A percentile compares a stretch with the other conserved stretches of the same genome.
phyloP scores from a whole-genome alignment of 2,329 filamentous ascomycete species.

The Immersiporthe knoxdaviesiana region DNA sequence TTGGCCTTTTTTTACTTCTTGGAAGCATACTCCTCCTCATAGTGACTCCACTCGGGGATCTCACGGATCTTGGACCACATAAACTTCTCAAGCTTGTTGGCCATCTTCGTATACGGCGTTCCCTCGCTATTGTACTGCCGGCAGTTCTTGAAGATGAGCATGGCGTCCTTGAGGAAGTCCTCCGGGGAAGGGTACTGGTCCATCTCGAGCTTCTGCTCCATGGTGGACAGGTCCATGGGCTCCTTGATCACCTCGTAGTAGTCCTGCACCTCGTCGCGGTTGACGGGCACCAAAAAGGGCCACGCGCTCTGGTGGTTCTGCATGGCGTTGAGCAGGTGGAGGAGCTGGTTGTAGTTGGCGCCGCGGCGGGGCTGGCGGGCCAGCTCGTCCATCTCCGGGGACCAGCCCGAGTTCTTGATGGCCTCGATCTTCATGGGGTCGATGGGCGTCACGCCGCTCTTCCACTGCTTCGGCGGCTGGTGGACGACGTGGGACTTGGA shows the following conservation, averaged over 20 bases:
- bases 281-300: slow-evolving; percentile 94
- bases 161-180: slow-evolving; percentile 88
- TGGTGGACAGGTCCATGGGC: slow-evolving; percentile 94
- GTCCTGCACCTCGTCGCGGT: slow-evolving; percentile 94
- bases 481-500: slow-evolving; percentile 89
- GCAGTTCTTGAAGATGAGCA: slow-evolving; percentile 92
- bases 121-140: slow-evolving; percentile 95
- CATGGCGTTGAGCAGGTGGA: slow-evolving; percentile 90
- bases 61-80: slow-evolving; percentile 94
- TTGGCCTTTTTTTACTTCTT: not conserved
- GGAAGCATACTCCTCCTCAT: slow-evolving; percentile 42
- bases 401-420: slow-evolving; percentile 93
- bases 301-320: slow-evolving; percentile 92
- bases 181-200: slow-evolving; percentile 90
- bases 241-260: slow-evolving; percentile 99
- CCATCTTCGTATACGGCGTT: slow-evolving; percentile 92
- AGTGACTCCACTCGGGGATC: slow-evolving; percentile 87
- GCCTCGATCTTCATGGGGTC: slow-evolving; percentile 86
- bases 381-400: slow-evolving; percentile 95
- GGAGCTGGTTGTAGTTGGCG: slow-evolving; percentile 91
- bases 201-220: slow-evolving; percentile 93
- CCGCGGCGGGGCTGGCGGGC: slow-evolving; percentile 93
- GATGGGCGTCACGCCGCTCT: slow-evolving; percentile 71
- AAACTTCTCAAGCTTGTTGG: slow-evolving; percentile 88
- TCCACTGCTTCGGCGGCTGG: slow-evolving; percentile 83